Conservation (phyloP, 352 stramenopile genomes). For the Globisporangium heterothallicum region DNA sequence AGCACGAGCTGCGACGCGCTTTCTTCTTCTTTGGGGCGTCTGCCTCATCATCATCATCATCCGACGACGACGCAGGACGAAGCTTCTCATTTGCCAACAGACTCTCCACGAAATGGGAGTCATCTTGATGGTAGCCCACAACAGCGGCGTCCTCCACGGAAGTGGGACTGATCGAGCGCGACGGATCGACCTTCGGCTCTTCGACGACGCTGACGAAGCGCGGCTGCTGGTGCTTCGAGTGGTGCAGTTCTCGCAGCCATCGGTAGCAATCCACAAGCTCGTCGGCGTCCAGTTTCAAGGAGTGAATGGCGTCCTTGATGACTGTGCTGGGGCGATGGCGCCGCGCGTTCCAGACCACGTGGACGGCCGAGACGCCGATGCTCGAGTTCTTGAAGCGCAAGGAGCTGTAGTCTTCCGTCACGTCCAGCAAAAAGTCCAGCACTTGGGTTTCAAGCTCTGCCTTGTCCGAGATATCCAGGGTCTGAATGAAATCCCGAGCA, state of each 20-base stretch:
- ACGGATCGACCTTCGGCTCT: constrained; percentile 26
- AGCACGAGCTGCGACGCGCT: neutral
- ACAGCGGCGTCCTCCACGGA: constrained; percentile 21
- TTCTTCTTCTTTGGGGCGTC: constrained; percentile 4
- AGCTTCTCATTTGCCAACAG: constrained; percentile 1
- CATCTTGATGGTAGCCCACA: neutral
- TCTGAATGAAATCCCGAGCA: constrained; percentile 31
- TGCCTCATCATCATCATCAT: neutral
- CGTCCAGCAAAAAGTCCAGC: constrained; percentile 25
- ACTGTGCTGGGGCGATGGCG: constrained; percentile 19
- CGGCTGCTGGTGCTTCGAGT: constrained; percentile 12
- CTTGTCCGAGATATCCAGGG: constrained; percentile 17
- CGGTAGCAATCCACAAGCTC: constrained; percentile 34
- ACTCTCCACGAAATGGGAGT: neutral
- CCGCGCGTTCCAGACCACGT: constrained; percentile 31
- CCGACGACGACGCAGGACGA: neutral
- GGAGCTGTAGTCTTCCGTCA: constrained; percentile 22
- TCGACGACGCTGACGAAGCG: constrained; percentile 40
- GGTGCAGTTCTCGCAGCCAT: constrained; percentile 25
- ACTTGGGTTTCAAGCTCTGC: constrained; percentile 18
- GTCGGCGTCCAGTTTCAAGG: constrained; percentile 12
- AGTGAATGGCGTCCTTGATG: constrained; percentile 27
- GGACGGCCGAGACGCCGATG: constrained; percentile 30
- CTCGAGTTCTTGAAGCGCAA: constrained; percentile 30
- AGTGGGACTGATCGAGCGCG: constrained; percentile 33